These are phyloP conservation scores for Pseudozyma pruni DNA, from an alignment of 1,284 basidiomycete species.

Conservation along the genomic window DNA sequence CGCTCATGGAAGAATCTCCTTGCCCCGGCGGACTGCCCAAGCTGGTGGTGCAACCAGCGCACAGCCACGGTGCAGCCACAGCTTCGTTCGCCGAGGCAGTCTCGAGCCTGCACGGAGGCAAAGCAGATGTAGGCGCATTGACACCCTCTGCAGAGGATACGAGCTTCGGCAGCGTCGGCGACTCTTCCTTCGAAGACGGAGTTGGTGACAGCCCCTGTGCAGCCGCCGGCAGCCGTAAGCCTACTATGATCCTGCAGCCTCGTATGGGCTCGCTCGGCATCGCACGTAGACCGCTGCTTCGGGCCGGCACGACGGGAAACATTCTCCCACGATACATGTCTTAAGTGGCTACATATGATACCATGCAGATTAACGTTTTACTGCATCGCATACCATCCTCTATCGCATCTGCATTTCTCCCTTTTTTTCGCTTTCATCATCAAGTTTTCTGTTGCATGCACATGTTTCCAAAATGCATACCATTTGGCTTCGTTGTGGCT, in stretches of 20 bases:
- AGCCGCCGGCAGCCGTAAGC: conserved; percentile 33
- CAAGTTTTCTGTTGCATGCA: background rate
- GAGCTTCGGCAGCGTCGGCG: conserved; percentile 60
- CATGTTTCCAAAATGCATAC: background rate
- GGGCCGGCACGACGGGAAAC: conserved; percentile 44
- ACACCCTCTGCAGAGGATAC: conserved; percentile 24
- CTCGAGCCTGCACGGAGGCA: background rate
- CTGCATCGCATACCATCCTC: background rate
- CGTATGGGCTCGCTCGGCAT: conserved; percentile 22
- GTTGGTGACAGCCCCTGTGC: conserved; percentile 59
- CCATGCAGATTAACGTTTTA: too few species aligned
- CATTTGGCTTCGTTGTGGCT: background rate
- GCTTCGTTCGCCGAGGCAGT: background rate
- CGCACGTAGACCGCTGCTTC: conserved; percentile 28
- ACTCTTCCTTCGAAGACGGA: conserved; percentile 61
- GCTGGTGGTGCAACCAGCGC: background rate
- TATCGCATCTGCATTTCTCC: background rate
- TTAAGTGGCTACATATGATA: background rate
- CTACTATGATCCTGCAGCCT: conserved; percentile 29
- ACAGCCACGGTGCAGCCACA: background rate
- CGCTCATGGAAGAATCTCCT: conserved; percentile 42
- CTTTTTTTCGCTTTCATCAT: background rate
- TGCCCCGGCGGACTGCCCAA: conserved; percentile 17
- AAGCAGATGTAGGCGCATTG: background rate
- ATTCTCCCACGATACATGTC: conserved; percentile 25